Percentiles rank a stretch among this genome's conserved stretches.
Conservation (phyloP, 1,139 yeast genomes). For the Suhomyces ambrosiae region DNA sequence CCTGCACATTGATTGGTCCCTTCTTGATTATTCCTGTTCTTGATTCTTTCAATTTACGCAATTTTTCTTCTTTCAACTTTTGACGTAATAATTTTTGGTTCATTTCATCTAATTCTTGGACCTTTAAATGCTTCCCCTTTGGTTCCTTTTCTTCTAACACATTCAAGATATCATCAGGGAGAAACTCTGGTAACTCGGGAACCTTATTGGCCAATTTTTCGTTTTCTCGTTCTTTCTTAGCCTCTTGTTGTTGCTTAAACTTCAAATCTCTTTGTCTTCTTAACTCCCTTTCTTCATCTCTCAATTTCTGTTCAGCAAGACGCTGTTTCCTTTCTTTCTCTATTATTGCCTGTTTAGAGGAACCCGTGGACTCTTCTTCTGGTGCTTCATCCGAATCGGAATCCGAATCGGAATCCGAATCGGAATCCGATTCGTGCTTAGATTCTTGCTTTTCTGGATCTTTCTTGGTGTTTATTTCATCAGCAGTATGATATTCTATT, state of each 20-base stretch:
- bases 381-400: constrained; percentile 48
- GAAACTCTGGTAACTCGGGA: constrained; percentile 48
- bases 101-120: constrained; percentile 38
- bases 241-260: constrained; percentile 52
- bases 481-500: constrained; percentile 24
- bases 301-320: constrained; percentile 36
- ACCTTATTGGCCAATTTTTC: constrained; percentile 22
- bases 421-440: constrained; percentile 19
- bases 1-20: constrained; percentile 61
- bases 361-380: constrained; percentile 44
- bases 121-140: constrained; percentile 38
- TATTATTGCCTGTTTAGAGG: constrained; percentile 34
- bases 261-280: constrained; percentile 52
- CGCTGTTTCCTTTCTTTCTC: constrained; percentile 37
- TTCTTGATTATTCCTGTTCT: constrained; percentile 43
- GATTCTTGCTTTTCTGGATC: constrained; percentile 20
- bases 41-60: constrained; percentile 42
- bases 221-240: constrained; percentile 30
- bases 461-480: constrained; percentile 17
- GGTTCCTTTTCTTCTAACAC: constrained; percentile 21
- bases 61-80: constrained; percentile 41
- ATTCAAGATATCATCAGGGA: constrained; percentile 52
- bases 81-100: constrained; percentile 26
- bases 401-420: constrained; percentile 21
- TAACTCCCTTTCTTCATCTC: constrained; percentile 45